phyloP scores from a whole-genome alignment of 2,329 filamentous ascomycete species.

The Microthyrium microscopicum region DNA sequence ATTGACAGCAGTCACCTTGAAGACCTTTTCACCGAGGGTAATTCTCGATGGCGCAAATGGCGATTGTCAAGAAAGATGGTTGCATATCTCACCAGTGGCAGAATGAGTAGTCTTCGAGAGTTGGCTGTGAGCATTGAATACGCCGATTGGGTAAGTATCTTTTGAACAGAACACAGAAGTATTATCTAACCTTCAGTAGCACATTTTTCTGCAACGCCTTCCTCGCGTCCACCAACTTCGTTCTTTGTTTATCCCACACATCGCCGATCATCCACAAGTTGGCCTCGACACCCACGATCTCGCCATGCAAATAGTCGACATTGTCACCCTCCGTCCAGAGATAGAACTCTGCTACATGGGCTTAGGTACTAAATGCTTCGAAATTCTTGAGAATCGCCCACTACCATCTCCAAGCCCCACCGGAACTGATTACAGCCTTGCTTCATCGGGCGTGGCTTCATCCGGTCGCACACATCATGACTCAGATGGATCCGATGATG shows the following conservation, averaged over 20 bases:
- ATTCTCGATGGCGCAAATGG: constrained; percentile 49
- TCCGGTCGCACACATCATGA: constrained; percentile 6
- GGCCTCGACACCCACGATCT: constrained; percentile 49
- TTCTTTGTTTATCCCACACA: constrained; percentile 53
- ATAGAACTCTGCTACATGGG: constrained; percentile 65
- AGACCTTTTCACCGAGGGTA: constrained; percentile 12
- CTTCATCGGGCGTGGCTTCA: constrained; percentile 12
- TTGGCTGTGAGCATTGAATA: constrained; percentile 57
- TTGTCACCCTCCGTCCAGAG: constrained; percentile 59
- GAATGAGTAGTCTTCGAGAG: constrained; percentile 55
- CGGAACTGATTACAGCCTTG: constrained; percentile 1
- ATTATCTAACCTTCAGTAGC: constrained; percentile 28
- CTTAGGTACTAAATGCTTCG: constrained; percentile 62
- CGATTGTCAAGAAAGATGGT: constrained; percentile 52
- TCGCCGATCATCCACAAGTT: constrained; percentile 43
- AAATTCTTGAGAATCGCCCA: constrained; percentile 51
- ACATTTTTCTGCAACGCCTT: constrained; percentile 61
- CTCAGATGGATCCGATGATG: constrained; percentile 10
- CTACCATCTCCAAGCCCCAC: constrained; percentile 23
- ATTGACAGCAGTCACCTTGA: constrained; percentile 43
- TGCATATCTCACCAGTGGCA: constrained; percentile 57
- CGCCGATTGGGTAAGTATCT: constrained; percentile 53
- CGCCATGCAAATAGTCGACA: constrained; percentile 60
- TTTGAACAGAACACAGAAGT: constrained; percentile 8
- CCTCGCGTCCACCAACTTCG: constrained; percentile 54